Base-by-base conservation (phyloP, 768 basidiomycete genomes). In the Coprinopsis sp. region DNA sequence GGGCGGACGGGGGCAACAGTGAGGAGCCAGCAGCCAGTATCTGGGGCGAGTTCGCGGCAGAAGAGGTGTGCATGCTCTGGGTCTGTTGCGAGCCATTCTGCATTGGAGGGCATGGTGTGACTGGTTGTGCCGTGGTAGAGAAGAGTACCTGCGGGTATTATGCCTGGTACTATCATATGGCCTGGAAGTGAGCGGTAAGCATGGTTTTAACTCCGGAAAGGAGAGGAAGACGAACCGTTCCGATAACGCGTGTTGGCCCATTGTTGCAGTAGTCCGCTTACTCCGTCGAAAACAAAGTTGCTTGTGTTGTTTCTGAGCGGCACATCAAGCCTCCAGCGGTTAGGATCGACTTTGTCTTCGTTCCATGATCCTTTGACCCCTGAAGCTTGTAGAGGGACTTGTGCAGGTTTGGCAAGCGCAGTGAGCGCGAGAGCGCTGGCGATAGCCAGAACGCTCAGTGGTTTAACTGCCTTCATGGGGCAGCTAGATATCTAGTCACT, bases 211-310 rank as follows among this genome's bases (percentile, higher is more conserved):
- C 5, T 10, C 3, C 18, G 29, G 3, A 4, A 31, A 3, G 29
- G 3, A 31, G 16, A 30, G 4, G 4, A 18, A 3, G 12, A 44
- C 27, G 8, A 18, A 46, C 72, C 71, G 53, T 73, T 73, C 40
- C 72, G 63, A 58, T 73, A 72, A 3, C 71, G 66, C 0, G 72
- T 72, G 42, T 74, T 71, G 11, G 70, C 66, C 72, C 73, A 74
- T 47, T 66, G 71, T 37, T 74, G 71, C 10, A 72, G 58, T 0
- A 59, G 52, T 33, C 60, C 64, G 47, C 49, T 56, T 7, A 63
- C 64, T 3, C 64, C 64, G 33, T 64, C 61, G 47, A 69, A 69
- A 11, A 69, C 53, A 21, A 53, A 59, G 48, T 51, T 61, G 48
- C 54, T 60, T 1, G 68, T 69, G 10, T 51, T 50, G 42, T 63